Percentiles rank a stretch among this genome's conserved stretches.
Evolutionary conservation across 2,329 filamentous ascomycete genomes (phyloP).

Genomic region (Cordyceps farinosa): DNA sequence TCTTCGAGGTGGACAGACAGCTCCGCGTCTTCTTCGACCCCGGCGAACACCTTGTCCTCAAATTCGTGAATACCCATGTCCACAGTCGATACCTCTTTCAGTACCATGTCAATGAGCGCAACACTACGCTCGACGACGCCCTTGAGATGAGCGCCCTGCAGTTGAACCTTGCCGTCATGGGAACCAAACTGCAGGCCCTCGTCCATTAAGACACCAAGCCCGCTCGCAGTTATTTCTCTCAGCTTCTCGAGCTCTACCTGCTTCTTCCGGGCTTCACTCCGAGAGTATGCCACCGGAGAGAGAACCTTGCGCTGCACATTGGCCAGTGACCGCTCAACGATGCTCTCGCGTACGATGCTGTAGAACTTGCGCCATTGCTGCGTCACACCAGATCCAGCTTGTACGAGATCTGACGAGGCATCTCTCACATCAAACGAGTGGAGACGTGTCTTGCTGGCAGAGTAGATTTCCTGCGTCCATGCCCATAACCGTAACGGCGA

Average conservation of each 20-base stretch:
- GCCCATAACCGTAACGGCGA: constrained; percentile 72
- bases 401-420: constrained; percentile 32
- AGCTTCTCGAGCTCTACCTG: constrained; percentile 67
- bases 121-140: constrained; percentile 76
- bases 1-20: constrained; percentile 51
- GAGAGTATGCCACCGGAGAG: constrained; percentile 72
- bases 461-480: constrained; percentile 68
- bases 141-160: constrained; percentile 56
- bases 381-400: constrained; percentile 39
- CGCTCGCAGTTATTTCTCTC: constrained; percentile 77
- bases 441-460: constrained; percentile 52
- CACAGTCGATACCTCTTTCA: constrained; percentile 65
- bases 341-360: constrained; percentile 69
- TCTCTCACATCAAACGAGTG: constrained; percentile 30
- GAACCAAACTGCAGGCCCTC: constrained; percentile 71
- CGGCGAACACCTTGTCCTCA: constrained; percentile 62
- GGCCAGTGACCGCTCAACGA: constrained; percentile 66
- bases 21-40: constrained; percentile 59
- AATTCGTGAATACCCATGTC: constrained; percentile 61
- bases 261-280: constrained; percentile 72
- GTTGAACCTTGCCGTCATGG: constrained; percentile 54
- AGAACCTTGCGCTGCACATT: constrained; percentile 70
- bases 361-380: constrained; percentile 71
- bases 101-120: constrained; percentile 79
- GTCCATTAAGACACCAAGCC: constrained; percentile 81